These are phyloP conservation scores for Scenedesmus sp. DNA, from an alignment of 163 green algal species.

Conservation along the genomic window DNA sequence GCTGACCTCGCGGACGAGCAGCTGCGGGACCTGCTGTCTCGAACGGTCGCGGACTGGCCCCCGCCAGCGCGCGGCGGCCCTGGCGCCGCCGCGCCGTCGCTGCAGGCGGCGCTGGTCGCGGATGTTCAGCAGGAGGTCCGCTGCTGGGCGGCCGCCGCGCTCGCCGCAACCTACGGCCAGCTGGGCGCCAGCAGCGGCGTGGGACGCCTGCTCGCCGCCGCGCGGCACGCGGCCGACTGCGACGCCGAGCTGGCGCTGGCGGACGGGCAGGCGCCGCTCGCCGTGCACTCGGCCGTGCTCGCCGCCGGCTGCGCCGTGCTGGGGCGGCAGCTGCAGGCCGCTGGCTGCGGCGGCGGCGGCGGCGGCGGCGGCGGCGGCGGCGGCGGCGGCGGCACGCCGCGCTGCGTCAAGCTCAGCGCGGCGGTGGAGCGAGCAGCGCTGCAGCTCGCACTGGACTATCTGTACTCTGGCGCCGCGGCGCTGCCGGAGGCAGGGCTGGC, in stretches of 20 bases:
- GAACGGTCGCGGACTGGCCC: background rate
- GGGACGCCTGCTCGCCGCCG: background rate
- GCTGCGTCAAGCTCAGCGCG: conserved; percentile 14
- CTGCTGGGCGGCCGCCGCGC: conserved; percentile 35
- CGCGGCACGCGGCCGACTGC: background rate
- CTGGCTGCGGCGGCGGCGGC: conserved; percentile 1
- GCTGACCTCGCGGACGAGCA: background rate
- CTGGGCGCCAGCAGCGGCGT: conserved; percentile 23
- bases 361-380: background rate
- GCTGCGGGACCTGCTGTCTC: background rate
- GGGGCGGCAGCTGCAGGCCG: background rate
- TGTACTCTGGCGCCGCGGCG: conserved; percentile 6
- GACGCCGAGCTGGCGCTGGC: conserved; percentile 17
- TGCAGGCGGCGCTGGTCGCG: background rate
- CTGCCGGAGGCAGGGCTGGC: background rate
- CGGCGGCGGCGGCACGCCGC: background rate
- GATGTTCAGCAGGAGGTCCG: conserved; percentile 26
- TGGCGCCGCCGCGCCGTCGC: background rate
- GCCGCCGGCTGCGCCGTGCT: conserved; percentile 9
- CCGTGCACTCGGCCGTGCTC: conserved; percentile 20
- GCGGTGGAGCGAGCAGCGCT: conserved; percentile 16
- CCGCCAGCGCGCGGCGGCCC: background rate
- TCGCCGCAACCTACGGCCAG: conserved; percentile 30
- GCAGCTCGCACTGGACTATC: conserved; percentile 6
- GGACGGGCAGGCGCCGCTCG: background rate